A percentile compares a stretch with the other conserved stretches of the same genome.
Evolutionary conservation across 1,284 basidiomycete genomes (phyloP).

Genomic region (Ceraceosorus guamensis): DNA sequence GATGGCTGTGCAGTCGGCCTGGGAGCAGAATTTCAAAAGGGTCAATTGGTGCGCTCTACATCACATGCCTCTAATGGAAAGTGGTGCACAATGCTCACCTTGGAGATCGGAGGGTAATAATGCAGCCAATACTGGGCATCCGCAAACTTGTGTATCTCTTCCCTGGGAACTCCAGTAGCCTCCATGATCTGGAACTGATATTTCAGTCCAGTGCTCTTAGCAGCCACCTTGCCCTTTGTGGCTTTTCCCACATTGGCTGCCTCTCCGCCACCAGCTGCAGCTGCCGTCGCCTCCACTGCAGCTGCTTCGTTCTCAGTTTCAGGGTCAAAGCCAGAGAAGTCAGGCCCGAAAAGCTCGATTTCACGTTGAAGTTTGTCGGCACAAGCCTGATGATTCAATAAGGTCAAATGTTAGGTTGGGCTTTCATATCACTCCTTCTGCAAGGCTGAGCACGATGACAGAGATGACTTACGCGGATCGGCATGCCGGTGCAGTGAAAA

Average conservation of each 20-base stretch:
- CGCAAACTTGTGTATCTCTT: slow-evolving; percentile 91
- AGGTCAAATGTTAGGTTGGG: not conserved
- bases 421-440: not conserved
- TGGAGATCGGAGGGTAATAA: slow-evolving; percentile 90
- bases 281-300: slow-evolving; percentile 4
- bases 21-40: slow-evolving; percentile 4
- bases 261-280: not conserved
- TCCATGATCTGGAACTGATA: slow-evolving; percentile 99
- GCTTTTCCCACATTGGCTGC: slow-evolving; percentile 57
- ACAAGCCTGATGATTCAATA: slow-evolving; percentile 57
- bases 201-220: slow-evolving; percentile 84
- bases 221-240: slow-evolving; percentile 90
- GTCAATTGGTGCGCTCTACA: slow-evolving; percentile 1
- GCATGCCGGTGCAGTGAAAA: slow-evolving; percentile 96
- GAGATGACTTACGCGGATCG: slow-evolving; percentile 73
- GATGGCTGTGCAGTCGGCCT: slow-evolving; percentile 75
- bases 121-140: slow-evolving; percentile 86
- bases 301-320: slow-evolving; percentile 47
- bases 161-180: slow-evolving; percentile 66
- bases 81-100: slow-evolving; percentile 52
- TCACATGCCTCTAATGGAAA: not conserved
- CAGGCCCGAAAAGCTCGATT: slow-evolving; percentile 86
- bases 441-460: not conserved
- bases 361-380: slow-evolving; percentile 96
- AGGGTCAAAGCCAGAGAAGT: slow-evolving; percentile 69